Conservation (phyloP, 2,329 filamentous ascomycete genomes). For the Metarhizium robertsii region DNA sequence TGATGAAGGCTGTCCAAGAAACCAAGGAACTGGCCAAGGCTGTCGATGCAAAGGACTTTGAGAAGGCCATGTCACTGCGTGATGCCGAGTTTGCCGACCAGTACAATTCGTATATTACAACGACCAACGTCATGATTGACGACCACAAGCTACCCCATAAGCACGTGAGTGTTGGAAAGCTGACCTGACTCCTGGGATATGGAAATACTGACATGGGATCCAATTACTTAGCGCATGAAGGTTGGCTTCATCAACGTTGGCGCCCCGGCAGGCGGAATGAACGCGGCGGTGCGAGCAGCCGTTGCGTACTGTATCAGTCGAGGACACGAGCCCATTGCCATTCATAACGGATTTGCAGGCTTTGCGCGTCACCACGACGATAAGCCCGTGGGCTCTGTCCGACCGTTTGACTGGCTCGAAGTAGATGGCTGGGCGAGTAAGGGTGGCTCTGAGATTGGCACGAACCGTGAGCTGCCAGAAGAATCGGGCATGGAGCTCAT, state of each 20-base stretch:
- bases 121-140: conserved; percentile 71
- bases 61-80: conserved; percentile 75
- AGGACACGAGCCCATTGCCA: conserved; percentile 86
- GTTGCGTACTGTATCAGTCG: conserved; percentile 87
- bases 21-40: conserved; percentile 78
- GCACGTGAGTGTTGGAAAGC: conserved; percentile 43
- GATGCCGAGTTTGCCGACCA: conserved; percentile 93
- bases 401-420: conserved; percentile 84
- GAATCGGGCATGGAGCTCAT: conserved; percentile 77
- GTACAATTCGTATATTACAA: conserved; percentile 83
- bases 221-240: conserved; percentile 58
- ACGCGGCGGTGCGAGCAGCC: conserved; percentile 85
- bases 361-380: conserved; percentile 86
- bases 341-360: conserved; percentile 95
- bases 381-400: conserved; percentile 70
- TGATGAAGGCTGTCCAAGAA: conserved; percentile 79
- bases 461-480: conserved; percentile 83
- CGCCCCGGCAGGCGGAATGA: conserved; percentile 95
- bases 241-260: conserved; percentile 96
- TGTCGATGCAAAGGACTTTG: conserved; percentile 79
- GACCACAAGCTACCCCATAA: conserved; percentile 56
- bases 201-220: conserved; percentile 17
- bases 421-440: conserved; percentile 93
- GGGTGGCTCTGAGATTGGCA: conserved; percentile 95
- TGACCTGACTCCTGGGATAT: not conserved